Conservation (phyloP, 768 basidiomycete genomes). For the Leccinum variicolor region DNA sequence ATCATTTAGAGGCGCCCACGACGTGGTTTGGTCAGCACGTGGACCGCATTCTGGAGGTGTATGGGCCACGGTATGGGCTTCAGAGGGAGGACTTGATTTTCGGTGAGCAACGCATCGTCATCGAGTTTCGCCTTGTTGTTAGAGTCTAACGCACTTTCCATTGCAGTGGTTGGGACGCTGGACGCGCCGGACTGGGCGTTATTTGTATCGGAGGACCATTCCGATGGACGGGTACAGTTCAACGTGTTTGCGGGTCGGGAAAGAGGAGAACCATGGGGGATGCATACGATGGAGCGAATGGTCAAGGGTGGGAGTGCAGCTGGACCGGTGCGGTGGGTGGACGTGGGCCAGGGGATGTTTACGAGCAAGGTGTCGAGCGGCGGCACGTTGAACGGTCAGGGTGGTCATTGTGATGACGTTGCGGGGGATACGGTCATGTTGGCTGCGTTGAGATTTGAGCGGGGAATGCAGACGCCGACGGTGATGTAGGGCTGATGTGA, state of each 20-base stretch:
- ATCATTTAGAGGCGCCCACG: conserved; percentile 58
- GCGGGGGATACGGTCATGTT: conserved; percentile 55
- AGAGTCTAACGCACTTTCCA: not conserved
- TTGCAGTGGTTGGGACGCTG: conserved; percentile 63
- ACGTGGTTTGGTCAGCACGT: conserved; percentile 74
- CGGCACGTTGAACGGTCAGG: conserved; percentile 12
- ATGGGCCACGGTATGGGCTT: conserved; percentile 43
- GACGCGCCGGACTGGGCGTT: conserved; percentile 69
- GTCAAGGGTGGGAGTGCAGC: conserved; percentile 33
- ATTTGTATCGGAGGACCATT: conserved; percentile 72
- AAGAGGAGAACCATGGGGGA: conserved; percentile 67
- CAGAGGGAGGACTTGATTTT: conserved; percentile 59
- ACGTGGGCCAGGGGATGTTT: conserved; percentile 33
- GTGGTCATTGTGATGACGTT: conserved; percentile 18
- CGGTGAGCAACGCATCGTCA: conserved; percentile 20
- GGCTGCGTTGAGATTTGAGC: conserved; percentile 62
- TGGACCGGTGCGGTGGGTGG: conserved; percentile 50
- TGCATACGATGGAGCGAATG: conserved; percentile 58
- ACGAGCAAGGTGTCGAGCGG: conserved; percentile 52
- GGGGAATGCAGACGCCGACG: conserved; percentile 57
- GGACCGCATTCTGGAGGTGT: conserved; percentile 57
- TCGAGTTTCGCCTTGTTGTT: not conserved
- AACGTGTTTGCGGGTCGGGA: conserved; percentile 56
- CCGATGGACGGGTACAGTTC: conserved; percentile 64
- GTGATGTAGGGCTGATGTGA: conserved; percentile 22